Percentiles rank a stretch among this genome's conserved stretches.
These are phyloP conservation scores for Alternaria arbusti DNA, from an alignment of 2,329 filamentous ascomycete genomes.

Conservation along the genomic window DNA sequence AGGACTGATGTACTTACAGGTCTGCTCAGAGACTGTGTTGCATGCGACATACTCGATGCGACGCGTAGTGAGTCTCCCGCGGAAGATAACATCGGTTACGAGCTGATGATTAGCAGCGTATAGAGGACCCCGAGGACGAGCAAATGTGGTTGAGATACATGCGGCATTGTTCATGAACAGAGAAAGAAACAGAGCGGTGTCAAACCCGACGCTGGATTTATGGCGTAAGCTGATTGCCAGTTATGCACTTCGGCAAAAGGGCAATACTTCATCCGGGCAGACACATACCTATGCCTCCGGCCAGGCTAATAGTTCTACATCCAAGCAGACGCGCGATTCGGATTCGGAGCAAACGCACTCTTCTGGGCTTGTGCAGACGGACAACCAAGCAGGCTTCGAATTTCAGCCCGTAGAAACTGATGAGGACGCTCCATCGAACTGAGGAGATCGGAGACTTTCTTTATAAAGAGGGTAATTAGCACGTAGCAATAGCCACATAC, in stretches of 20 bases:
- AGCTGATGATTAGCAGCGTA: not conserved
- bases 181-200: fast-evolving
- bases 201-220: fast-evolving
- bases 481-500: not conserved
- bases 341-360: not conserved
- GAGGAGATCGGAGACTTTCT: not conserved
- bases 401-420: not conserved
- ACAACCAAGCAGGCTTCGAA: not conserved
- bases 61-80: not conserved
- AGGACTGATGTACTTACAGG: not conserved
- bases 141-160: not conserved
- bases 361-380: not conserved
- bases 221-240: not conserved
- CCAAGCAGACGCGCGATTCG: not conserved
- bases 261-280: not conserved
- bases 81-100: fast-evolving
- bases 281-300: not conserved
- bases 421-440: not conserved
- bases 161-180: not conserved
- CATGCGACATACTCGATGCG: not conserved
- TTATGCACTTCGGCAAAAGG: not conserved
- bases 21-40: not conserved
- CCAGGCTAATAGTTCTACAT: not conserved
- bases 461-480: fast-evolving
- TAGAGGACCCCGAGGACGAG: not conserved